Conservation (phyloP, 2,329 filamentous ascomycete species). For the Pseudogymnoascus sp. region DNA sequence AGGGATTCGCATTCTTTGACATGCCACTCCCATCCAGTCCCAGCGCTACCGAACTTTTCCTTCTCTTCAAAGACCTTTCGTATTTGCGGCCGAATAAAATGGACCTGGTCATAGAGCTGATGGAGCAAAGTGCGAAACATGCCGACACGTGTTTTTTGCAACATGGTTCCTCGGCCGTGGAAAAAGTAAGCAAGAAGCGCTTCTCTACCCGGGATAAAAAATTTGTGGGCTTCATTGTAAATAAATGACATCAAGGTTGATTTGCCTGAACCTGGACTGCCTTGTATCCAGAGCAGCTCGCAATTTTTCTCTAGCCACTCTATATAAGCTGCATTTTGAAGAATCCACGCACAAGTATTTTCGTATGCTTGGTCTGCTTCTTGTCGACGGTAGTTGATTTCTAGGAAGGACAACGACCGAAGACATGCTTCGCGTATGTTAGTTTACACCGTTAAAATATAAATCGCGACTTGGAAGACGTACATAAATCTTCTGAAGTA, state of each 20-base stretch:
- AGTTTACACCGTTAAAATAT: neutral
- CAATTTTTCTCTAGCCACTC: slow-evolving; percentile 18
- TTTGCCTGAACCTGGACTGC: slow-evolving; percentile 36
- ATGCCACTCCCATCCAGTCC: slow-evolving; percentile 15
- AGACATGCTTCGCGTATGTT: slow-evolving; percentile 22
- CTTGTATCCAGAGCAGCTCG: slow-evolving; percentile 34
- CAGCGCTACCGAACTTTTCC: slow-evolving; percentile 3
- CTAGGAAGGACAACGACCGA: slow-evolving; percentile 27
- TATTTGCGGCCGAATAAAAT: slow-evolving; percentile 4
- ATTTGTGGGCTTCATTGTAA: slow-evolving; percentile 24
- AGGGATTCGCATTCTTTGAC: slow-evolving; percentile 10
- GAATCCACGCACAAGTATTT: slow-evolving; percentile 31
- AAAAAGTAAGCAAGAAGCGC: slow-evolving; percentile 33
- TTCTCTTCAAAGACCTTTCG: slow-evolving; percentile 13
- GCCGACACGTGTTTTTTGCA: slow-evolving; percentile 30
- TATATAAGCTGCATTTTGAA: slow-evolving; percentile 20
- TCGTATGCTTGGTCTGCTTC: slow-evolving; percentile 20
- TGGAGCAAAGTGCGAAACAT: slow-evolving; percentile 32
- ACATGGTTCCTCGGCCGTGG: slow-evolving; percentile 26
- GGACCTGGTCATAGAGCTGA: slow-evolving; percentile 21
- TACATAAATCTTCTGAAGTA: neutral
- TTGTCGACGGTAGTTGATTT: slow-evolving; percentile 24
- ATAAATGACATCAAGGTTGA: slow-evolving; percentile 33
- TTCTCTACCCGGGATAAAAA: neutral
- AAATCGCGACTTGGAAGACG: neutral